phyloP scores from a whole-genome alignment of 2,329 filamentous ascomycete genomes.

The Cordyceps pruinosa region DNA sequence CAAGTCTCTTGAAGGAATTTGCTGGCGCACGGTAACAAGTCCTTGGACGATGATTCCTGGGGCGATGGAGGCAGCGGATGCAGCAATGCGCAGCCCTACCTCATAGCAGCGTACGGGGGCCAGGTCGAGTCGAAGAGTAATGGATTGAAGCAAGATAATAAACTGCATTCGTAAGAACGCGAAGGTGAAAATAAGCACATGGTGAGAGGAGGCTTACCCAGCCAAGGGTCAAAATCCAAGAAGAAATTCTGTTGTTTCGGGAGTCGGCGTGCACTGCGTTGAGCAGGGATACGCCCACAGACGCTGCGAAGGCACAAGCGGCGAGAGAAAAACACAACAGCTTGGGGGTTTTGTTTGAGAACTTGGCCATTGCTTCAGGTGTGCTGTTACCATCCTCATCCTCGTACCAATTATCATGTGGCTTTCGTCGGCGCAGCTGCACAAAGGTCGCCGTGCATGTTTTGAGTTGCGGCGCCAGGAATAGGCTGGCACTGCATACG shows the following conservation, averaged over 20 bases:
- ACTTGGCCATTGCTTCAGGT: slow-evolving; percentile 53
- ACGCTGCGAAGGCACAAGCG: slow-evolving; percentile 44
- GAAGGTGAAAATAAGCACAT: neutral
- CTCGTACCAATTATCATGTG: slow-evolving; percentile 48
- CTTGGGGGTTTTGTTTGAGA: slow-evolving; percentile 55
- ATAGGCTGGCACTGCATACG: slow-evolving; percentile 23
- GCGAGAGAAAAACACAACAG: slow-evolving; percentile 45
- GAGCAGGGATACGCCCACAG: slow-evolving; percentile 50
- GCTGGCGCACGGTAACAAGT: slow-evolving; percentile 18
- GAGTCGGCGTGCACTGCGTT: slow-evolving; percentile 33
- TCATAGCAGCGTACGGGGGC: slow-evolving; percentile 44
- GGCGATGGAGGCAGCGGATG: slow-evolving; percentile 36
- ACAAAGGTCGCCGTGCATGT: neutral
- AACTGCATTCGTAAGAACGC: slow-evolving; percentile 27
- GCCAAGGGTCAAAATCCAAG: slow-evolving; percentile 52
- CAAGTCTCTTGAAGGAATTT: neutral
- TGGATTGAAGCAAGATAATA: slow-evolving; percentile 45
- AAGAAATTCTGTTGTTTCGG: slow-evolving; percentile 39
- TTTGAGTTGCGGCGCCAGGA: slow-evolving; percentile 26
- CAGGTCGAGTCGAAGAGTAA: slow-evolving; percentile 41
- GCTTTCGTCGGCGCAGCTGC: slow-evolving; percentile 10
- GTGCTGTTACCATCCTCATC: slow-evolving; percentile 66
- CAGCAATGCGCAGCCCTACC: slow-evolving; percentile 46
- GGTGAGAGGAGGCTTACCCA: slow-evolving; percentile 48
- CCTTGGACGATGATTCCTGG: slow-evolving; percentile 42